Conservation (phyloP, 352 stramenopile genomes). For the Phytopythium kandeliae region DNA sequence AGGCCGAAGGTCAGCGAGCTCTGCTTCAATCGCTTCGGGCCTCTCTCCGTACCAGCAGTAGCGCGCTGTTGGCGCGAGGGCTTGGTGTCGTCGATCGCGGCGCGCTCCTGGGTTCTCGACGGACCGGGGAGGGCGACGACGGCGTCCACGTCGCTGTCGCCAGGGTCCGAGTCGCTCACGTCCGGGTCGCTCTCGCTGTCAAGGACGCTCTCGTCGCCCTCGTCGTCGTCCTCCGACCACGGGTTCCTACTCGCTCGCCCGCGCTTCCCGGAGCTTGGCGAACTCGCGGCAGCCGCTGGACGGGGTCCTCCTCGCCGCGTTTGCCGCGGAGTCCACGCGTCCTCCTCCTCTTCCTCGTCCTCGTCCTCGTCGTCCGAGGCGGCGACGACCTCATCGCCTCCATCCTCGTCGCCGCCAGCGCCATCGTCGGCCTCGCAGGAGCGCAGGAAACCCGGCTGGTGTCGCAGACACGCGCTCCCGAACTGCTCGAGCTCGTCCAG, state of each 20-base stretch:
- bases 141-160: slow-evolving; percentile 10
- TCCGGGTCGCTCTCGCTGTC: slow-evolving; percentile 36
- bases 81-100: neutral
- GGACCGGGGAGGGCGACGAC: neutral
- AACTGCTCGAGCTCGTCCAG: slow-evolving; percentile 52
- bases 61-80: neutral
- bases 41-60: neutral
- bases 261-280: slow-evolving; percentile 11
- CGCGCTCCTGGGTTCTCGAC: neutral
- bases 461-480: slow-evolving; percentile 53
- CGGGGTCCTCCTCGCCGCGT: neutral
- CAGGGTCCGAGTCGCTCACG: slow-evolving; percentile 9
- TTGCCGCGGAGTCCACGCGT: slow-evolving; percentile 2
- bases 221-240: slow-evolving; percentile 25
- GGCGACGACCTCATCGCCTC: slow-evolving; percentile 6
- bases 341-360: slow-evolving; percentile 10
- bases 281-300: neutral
- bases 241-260: slow-evolving; percentile 14
- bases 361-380: slow-evolving; percentile 10
- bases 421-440: slow-evolving; percentile 7
- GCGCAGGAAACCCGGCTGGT: slow-evolving; percentile 48
- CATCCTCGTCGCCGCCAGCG: no score
- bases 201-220: slow-evolving; percentile 24
- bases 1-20: neutral
- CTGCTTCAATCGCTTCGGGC: slow-evolving; percentile 3